Conservation (phyloP, 345 rosid genomes). For the Microthlaspi erraticum region DNA sequence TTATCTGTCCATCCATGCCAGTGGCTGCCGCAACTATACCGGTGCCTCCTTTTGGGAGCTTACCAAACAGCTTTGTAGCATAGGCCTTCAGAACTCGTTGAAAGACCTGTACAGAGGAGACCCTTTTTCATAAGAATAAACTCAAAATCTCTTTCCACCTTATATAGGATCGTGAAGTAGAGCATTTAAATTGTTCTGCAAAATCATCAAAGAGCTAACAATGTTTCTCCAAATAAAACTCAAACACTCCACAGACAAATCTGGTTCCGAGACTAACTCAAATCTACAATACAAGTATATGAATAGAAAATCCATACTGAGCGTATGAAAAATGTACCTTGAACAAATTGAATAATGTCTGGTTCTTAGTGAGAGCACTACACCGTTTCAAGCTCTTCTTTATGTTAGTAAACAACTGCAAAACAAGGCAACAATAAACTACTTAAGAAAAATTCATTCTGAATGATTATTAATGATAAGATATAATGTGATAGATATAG, state of each 20-base stretch:
- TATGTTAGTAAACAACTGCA: slow-evolving; percentile 86
- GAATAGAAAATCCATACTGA: slow-evolving; percentile 3
- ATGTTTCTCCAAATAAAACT: slow-evolving; percentile 25
- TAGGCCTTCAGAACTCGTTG: slow-evolving; percentile 92
- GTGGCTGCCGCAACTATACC: slow-evolving; percentile 99
- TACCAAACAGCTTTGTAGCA: slow-evolving; percentile 81
- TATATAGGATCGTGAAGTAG: slow-evolving; percentile 3
- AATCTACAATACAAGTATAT: slow-evolving; percentile 4
- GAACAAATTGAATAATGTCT: slow-evolving; percentile 82
- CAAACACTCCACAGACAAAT: slow-evolving; percentile 6
- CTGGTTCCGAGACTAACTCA: slow-evolving; percentile 16
- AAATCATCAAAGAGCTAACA: slow-evolving; percentile 26
- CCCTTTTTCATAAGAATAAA: slow-evolving; percentile 16
- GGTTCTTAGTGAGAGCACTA: slow-evolving; percentile 84
- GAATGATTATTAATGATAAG: slow-evolving; percentile 7
- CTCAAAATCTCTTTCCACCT: slow-evolving; percentile 16
- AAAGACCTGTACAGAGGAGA: slow-evolving; percentile 65
- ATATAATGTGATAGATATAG: slow-evolving; percentile 4
- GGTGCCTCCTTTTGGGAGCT: slow-evolving; percentile 91
- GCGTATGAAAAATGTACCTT: slow-evolving; percentile 59
- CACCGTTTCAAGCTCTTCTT: slow-evolving; percentile 98
- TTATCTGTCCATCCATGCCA: slow-evolving; percentile 96
- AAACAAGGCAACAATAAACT: slow-evolving; percentile 25
- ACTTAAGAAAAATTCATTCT: background rate
- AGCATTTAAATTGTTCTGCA: slow-evolving; percentile 13